Percentiles rank a stretch among this genome's conserved stretches.
Conservation (phyloP, 805 yeast genomes). For the Ogataea ganodermae region DNA sequence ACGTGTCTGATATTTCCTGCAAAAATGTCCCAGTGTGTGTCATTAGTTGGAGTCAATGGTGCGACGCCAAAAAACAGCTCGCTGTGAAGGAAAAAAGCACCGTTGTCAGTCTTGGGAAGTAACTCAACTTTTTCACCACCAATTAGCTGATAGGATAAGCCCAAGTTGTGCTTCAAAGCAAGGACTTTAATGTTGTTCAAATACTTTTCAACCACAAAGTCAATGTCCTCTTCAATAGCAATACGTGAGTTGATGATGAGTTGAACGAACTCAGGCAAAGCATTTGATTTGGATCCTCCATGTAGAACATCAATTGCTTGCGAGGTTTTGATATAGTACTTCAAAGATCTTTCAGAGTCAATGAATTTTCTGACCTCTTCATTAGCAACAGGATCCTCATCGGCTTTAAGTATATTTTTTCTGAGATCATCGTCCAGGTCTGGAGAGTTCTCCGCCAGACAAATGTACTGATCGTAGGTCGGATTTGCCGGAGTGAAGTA, state of each 20-base stretch:
- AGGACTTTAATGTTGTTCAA: conserved; percentile 38
- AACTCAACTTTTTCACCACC: conserved; percentile 28
- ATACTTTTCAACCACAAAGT: conserved; percentile 43
- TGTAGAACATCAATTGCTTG: conserved; percentile 63
- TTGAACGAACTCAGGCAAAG: conserved; percentile 63
- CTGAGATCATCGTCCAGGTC: conserved; percentile 30
- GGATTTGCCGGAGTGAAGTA: conserved; percentile 58
- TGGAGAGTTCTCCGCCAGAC: conserved; percentile 54
- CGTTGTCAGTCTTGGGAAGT: conserved; percentile 37
- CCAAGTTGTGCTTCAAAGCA: conserved; percentile 51
- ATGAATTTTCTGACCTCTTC: conserved; percentile 36
- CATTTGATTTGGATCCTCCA: conserved; percentile 75
- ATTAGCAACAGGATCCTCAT: conserved; percentile 38
- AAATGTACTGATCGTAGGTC: conserved; percentile 46
- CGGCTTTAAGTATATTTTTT: conserved; percentile 39
- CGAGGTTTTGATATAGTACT: conserved; percentile 55
- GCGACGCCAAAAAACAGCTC: conserved; percentile 38
- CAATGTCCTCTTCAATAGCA: conserved; percentile 53
- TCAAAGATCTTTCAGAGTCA: conserved; percentile 22
- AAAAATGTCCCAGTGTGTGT: conserved; percentile 42
- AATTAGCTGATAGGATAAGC: conserved; percentile 39
- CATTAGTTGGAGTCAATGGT: conserved; percentile 39
- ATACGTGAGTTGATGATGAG: conserved; percentile 62
- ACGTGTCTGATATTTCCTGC: conserved; percentile 58
- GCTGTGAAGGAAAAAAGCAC: conserved; percentile 42